These are phyloP conservation scores for Tylopilus rubrobrunneus DNA, from an alignment of 768 basidiomycete genomes.

Conservation along the genomic window DNA sequence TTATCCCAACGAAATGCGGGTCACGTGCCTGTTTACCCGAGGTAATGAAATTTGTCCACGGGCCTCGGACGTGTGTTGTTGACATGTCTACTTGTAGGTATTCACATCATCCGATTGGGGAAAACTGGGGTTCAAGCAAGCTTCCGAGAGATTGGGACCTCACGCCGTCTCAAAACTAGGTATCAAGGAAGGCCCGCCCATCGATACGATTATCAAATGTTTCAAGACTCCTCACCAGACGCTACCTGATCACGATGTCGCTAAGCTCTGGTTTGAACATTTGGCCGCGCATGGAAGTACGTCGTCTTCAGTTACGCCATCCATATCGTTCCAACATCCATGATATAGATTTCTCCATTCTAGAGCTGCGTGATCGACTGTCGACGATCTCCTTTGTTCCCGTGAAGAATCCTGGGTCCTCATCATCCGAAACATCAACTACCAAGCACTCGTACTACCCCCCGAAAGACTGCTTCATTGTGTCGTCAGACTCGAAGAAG, in stretches of 20 bases:
- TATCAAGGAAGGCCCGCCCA: slow-evolving; percentile 4
- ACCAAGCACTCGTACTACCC: not conserved
- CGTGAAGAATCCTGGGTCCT: too few relatives aligned
- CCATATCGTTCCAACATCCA: too few relatives aligned
- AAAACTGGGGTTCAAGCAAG: slow-evolving; percentile 8
- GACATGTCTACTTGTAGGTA: slow-evolving; percentile 8
- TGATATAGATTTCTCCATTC: too few relatives aligned
- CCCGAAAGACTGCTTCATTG: slow-evolving; percentile 16
- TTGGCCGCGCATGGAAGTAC: too few relatives aligned
- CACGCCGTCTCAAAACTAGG: slow-evolving; percentile 11
- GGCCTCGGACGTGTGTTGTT: not conserved
- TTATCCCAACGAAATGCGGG: slow-evolving; percentile 12
- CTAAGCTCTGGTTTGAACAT: too few relatives aligned
- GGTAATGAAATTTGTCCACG: not conserved
- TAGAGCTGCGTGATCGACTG: too few relatives aligned
- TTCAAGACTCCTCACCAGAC: too few relatives aligned
- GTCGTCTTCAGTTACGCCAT: too few relatives aligned
- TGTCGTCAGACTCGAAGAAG: not conserved
- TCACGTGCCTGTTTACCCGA: slow-evolving; percentile 6
- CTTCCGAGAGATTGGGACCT: not conserved
- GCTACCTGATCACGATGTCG: too few relatives aligned
- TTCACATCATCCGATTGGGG: slow-evolving; percentile 5
- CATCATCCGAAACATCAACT: not conserved
- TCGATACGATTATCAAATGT: not conserved
- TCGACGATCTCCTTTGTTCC: too few relatives aligned